Evolutionary conservation across 2,329 filamentous ascomycete species (phyloP).

Genomic region (Apiospora sp.): DNA sequence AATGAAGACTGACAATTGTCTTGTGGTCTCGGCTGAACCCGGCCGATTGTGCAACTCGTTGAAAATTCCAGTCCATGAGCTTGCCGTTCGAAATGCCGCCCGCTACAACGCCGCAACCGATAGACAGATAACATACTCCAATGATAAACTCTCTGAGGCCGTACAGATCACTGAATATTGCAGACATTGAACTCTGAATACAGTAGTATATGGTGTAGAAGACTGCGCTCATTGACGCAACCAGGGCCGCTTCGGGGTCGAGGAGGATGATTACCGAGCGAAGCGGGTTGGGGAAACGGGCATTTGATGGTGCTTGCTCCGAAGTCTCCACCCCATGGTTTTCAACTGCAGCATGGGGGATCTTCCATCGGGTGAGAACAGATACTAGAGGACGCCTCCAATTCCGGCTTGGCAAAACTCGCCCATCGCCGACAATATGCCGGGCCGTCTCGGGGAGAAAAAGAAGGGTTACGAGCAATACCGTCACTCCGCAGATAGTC

Average conservation of each 20-base stretch:
- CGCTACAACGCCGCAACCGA: constrained; percentile 46
- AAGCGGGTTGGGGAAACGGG: constrained; percentile 24
- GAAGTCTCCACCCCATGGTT: neutral
- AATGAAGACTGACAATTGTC: neutral
- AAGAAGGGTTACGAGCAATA: neutral
- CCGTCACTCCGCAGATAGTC: neutral
- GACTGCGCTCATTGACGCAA: constrained; percentile 27
- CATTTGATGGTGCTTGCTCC: neutral
- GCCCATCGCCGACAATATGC: neutral
- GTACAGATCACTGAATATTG: constrained; percentile 26
- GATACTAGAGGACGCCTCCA: neutral
- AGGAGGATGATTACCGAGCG: constrained; percentile 29
- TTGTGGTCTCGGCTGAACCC: neutral
- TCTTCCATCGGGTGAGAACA: neutral
- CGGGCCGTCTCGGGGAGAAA: neutral
- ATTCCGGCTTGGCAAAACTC: neutral
- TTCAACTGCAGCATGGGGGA: neutral
- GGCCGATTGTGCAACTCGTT: constrained; percentile 49
- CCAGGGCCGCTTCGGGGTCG: constrained; percentile 28
- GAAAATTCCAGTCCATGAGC: constrained; percentile 63
- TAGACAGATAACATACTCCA: constrained; percentile 48
- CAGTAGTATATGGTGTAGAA: constrained; percentile 28
- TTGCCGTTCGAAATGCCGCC: constrained; percentile 47
- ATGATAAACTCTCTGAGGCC: constrained; percentile 52
- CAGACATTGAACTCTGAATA: constrained; percentile 27